Evolutionary conservation across 495 filamentous ascomycete genomes (phyloP).

Genomic region (Podospora conica): DNA sequence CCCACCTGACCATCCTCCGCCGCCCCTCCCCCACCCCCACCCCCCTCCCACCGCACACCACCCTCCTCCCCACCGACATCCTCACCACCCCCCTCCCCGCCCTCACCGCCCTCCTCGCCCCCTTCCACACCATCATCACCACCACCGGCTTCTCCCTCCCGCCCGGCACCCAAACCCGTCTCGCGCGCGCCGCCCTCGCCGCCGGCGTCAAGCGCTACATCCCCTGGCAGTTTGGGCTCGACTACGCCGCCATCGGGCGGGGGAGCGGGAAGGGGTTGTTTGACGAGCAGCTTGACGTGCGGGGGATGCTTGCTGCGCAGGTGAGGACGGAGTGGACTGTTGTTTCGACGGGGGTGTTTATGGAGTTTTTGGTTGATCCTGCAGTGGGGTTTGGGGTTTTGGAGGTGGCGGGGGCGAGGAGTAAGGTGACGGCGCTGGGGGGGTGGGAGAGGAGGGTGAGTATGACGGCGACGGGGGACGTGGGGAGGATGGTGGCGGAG

Average conservation of each 20-base stretch:
- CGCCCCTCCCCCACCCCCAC: conserved; percentile 36
- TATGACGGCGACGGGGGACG: conserved; percentile 52
- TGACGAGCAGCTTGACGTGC: conserved; percentile 55
- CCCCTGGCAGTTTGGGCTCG: conserved; percentile 63
- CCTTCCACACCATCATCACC: conserved; percentile 48
- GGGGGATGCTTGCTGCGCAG: conserved; percentile 46
- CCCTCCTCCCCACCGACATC: conserved; percentile 45
- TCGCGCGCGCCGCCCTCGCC: conserved; percentile 44
- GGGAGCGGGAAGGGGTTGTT: conserved; percentile 53
- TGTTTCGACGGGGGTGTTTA: conserved; percentile 59
- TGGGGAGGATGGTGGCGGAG: conserved; percentile 52
- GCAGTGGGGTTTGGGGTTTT: conserved; percentile 52
- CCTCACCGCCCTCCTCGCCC: conserved; percentile 40
- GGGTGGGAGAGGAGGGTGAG: conserved; percentile 51
- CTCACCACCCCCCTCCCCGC: conserved; percentile 26
- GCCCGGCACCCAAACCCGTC: conserved; percentile 45
- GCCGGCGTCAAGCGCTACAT: conserved; percentile 44
- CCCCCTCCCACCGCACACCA: conserved; percentile 27
- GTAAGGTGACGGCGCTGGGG: conserved; percentile 45
- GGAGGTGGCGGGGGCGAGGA: background rate
- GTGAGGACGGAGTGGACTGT: conserved; percentile 47
- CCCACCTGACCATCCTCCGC: conserved; percentile 43
- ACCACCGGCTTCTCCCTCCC: conserved; percentile 50
- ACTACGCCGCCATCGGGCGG: conserved; percentile 54
- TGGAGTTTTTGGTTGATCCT: conserved; percentile 54